Base-by-base conservation (phyloP, 1,139 yeast genomes). In the Pichia sp. region DNA sequence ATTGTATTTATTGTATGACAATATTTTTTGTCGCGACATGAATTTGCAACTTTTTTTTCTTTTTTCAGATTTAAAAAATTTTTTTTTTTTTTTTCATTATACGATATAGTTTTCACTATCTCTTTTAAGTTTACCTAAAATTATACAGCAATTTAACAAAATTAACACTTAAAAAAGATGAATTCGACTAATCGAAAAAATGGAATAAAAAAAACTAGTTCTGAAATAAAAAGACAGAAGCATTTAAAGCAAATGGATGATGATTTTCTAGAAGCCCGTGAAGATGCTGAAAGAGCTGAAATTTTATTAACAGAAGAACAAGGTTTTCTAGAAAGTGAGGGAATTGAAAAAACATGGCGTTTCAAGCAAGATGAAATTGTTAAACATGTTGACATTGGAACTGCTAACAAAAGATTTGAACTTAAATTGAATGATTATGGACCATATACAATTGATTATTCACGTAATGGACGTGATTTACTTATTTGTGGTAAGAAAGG, bases 321-420 rank as follows among this genome's bases (percentile, higher is more conserved):
- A 3, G 98, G 98, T 40, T 84, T 72, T 56, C 67, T 94, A 53
- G 98, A 92, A 62, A 87, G 96, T 4, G 98, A 94, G 55, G 86
- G 82, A 37, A 81, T 92, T 87, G 99, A 94, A 65, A 81, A 78
- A 61, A 92, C 98, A 0, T 87, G 71, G 68, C 87, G 85, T 64
- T 86, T 87, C 57, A 76, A 74, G 37, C 99, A 94, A 63, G 75
- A 75, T 33, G 97, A 92, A 43, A 82, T 94, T 37, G 76, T 69
- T 31, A 73, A 76, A 30, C 81, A 77, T n/a, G 97, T 92, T 9
- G 98, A 92, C 64, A 71, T 74, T 29, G 66, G 81, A 11, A 87
- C 96, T 0, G 76, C 81, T 6, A 76, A 74, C 53, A 89, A 90
- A 63, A 80, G 82, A 43, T 80, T 94, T 58, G 84, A 85, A 51